Conservation (phyloP, 176 grass and related monocot genomes). For the Carex littledalei region DNA sequence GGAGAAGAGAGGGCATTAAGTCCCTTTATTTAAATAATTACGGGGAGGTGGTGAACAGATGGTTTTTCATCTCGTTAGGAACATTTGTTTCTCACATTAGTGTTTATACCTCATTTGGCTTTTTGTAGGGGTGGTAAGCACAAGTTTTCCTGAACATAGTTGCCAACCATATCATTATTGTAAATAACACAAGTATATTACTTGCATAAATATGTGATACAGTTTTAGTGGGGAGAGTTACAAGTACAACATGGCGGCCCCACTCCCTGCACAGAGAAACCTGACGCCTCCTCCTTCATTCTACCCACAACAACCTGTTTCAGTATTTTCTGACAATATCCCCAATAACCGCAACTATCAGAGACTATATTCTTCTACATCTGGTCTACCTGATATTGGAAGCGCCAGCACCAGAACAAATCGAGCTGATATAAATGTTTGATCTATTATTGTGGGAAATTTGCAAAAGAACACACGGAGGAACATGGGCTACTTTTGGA, state of each 20-base stretch:
- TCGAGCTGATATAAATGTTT: slow-evolving; percentile 73
- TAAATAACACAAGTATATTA: neutral
- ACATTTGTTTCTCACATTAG: neutral
- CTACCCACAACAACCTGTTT: slow-evolving; percentile 76
- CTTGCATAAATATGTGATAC: slow-evolving; percentile 4
- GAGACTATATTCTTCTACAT: slow-evolving; percentile 56
- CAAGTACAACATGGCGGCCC: slow-evolving; percentile 54
- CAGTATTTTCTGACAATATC: slow-evolving; percentile 30
- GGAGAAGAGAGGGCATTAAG: neutral
- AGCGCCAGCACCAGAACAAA: slow-evolving; percentile 33
- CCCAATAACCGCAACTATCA: slow-evolving; percentile 68
- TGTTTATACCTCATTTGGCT: neutral
- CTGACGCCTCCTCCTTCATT: slow-evolving; percentile 64
- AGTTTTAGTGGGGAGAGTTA: slow-evolving; percentile 56
- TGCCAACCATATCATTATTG: neutral
- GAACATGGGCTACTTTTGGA: neutral
- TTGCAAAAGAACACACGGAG: neutral
- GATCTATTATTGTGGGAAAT: neutral
- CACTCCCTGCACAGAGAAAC: slow-evolving; percentile 69
- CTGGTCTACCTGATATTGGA: slow-evolving; percentile 40
- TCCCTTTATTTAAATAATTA: neutral
- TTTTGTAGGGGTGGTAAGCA: neutral
- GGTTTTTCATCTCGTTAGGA: neutral
- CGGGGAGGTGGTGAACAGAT: neutral
- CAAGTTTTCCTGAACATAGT: neutral